Evolutionary conservation across 179 eudicot genomes (phyloP).

Genomic region (Heliamphora pulchella): DNA sequence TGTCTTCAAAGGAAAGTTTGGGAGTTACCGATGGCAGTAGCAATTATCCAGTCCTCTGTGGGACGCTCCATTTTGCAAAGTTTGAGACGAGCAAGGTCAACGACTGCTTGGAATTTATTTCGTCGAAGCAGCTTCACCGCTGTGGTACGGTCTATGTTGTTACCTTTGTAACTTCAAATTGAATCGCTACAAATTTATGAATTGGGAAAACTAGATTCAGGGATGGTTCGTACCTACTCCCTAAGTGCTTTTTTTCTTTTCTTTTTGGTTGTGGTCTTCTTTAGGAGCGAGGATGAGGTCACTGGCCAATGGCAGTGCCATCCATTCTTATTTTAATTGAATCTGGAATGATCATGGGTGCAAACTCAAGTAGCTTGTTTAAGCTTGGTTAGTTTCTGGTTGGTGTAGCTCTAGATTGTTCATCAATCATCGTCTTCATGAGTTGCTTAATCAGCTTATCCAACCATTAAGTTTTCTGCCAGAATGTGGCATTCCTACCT

Average conservation of each 20-base stretch:
- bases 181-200: background rate
- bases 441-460: background rate
- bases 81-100: slow-evolving; percentile 77
- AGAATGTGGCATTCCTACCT: background rate
- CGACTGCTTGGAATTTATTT: slow-evolving; percentile 77
- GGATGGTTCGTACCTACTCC: background rate
- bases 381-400: background rate
- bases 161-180: background rate
- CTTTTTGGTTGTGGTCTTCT: background rate
- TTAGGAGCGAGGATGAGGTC: background rate
- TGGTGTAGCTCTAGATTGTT: slow-evolving; percentile 8
- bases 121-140: slow-evolving; percentile 54
- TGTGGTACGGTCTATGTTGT: slow-evolving; percentile 35
- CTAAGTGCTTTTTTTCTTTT: too few species aligned
- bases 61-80: slow-evolving; percentile 73
- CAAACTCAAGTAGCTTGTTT: background rate
- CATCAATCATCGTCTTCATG: background rate
- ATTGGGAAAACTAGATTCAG: background rate
- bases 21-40: slow-evolving; percentile 29
- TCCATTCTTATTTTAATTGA: background rate
- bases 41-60: slow-evolving; percentile 36
- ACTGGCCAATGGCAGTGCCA: background rate
- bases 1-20: slow-evolving; percentile 27
- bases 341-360: background rate
- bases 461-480: background rate